A percentile compares a stretch with the other conserved stretches of the same genome.
phyloP scores from a whole-genome alignment of 202 grass and related monocot species.

The Carex arenaria region DNA sequence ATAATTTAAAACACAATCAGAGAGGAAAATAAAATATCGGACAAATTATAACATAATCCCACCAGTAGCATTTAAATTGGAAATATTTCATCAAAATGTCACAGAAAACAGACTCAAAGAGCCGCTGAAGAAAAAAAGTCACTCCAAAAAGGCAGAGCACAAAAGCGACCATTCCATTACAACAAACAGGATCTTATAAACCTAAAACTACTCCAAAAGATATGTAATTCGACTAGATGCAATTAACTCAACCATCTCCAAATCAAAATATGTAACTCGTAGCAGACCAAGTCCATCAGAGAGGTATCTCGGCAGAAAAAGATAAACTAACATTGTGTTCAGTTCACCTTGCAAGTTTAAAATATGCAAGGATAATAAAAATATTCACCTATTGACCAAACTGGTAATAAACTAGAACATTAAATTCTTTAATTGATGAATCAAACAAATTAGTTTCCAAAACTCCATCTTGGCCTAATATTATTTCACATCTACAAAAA shows the following conservation, averaged over 20 bases:
- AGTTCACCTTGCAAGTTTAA: not conserved
- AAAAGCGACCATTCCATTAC: not conserved
- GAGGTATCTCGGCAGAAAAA: not conserved
- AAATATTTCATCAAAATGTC: not conserved
- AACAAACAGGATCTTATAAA: not conserved
- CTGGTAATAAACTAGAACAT: not conserved
- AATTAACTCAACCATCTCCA: not conserved
- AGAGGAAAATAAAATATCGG: not conserved
- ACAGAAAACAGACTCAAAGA: not conserved
- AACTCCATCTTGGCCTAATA: not conserved
- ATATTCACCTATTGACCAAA: not conserved
- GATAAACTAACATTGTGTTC: not conserved
- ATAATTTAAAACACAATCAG: not conserved
- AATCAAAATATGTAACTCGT: not conserved
- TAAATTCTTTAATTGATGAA: not conserved
- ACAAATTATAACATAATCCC: not conserved
- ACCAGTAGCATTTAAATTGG: not conserved
- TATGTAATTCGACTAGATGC: not conserved
- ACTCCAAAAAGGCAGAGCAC: not conserved
- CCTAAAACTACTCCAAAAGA: not conserved
- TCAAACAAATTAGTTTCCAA: not conserved
- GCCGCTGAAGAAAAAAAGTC: not conserved
- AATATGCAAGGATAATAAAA: not conserved
- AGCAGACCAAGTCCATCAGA: not conserved
- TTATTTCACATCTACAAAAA: constrained; percentile 11